Evolutionary conservation across 768 basidiomycete genomes (phyloP).

Genomic region (Leucocoprinus birnbaumii): DNA sequence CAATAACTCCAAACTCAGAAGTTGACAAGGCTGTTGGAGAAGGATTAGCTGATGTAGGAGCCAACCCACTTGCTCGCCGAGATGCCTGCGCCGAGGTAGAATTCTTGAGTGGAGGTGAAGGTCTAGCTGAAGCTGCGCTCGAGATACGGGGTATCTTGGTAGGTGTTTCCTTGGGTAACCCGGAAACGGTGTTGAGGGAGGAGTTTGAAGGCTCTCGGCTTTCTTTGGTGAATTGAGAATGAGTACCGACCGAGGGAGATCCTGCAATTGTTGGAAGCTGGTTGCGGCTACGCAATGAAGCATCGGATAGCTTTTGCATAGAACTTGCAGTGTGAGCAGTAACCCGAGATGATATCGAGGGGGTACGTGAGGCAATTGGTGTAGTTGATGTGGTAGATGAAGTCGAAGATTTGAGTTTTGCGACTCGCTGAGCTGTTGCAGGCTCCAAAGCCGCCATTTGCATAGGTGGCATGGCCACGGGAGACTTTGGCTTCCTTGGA

Average conservation of each 20-base stretch:
- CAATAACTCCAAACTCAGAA: constrained; percentile 81
- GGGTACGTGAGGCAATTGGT: constrained; percentile 32
- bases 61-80: constrained; percentile 61
- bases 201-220: constrained; percentile 52
- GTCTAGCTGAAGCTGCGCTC: constrained; percentile 73
- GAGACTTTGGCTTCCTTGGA: constrained; percentile 67
- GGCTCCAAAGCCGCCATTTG: constrained; percentile 84
- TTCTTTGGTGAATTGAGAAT: constrained; percentile 49
- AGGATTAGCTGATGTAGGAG: constrained; percentile 54
- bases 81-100: constrained; percentile 45
- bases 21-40: constrained; percentile 56
- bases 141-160: constrained; percentile 93
- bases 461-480: constrained; percentile 82
- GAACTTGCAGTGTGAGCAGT: constrained; percentile 86
- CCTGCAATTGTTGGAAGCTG: constrained; percentile 91
- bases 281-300: constrained; percentile 71
- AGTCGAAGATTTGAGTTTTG: constrained; percentile 62
- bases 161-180: constrained; percentile 76
- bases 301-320: constrained; percentile 84
- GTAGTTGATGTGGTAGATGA: constrained; percentile 43
- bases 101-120: constrained; percentile 69
- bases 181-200: constrained; percentile 48
- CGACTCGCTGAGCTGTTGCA: constrained; percentile 80
- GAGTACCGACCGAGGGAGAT: constrained; percentile 81
- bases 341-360: constrained; percentile 57